A percentile compares a stretch with the other conserved stretches of the same genome.
Conservation (phyloP, 441 rosid species). For the Bruguiera hainesii region DNA sequence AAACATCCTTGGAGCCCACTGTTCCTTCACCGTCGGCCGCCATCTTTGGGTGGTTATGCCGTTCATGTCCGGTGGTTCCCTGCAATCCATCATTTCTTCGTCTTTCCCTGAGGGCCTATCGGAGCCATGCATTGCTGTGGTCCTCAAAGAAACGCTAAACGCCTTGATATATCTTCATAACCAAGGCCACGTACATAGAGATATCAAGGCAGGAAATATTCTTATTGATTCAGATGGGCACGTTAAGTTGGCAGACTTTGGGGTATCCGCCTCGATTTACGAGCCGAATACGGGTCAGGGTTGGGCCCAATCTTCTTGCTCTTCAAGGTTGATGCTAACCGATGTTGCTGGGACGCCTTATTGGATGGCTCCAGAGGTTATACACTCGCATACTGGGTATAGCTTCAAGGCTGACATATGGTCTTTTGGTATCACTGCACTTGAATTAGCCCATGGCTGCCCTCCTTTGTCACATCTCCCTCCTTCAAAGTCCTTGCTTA, state of each 20-base stretch:
- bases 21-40: slow-evolving; percentile 68
- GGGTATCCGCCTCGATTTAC: slow-evolving; percentile 75
- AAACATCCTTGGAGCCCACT: slow-evolving; percentile 67
- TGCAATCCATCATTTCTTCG: slow-evolving; percentile 67
- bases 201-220: slow-evolving; percentile 77
- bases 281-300: slow-evolving; percentile 36
- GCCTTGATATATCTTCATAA: slow-evolving; percentile 73
- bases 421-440: slow-evolving; percentile 85
- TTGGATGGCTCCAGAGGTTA: slow-evolving; percentile 96
- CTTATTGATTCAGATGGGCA: slow-evolving; percentile 55
- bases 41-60: slow-evolving; percentile 97
- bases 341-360: slow-evolving; percentile 79
- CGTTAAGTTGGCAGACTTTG: slow-evolving; percentile 80
- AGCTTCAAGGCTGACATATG: slow-evolving; percentile 79
- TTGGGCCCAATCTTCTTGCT: slow-evolving; percentile 8
- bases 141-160: slow-evolving; percentile 61
- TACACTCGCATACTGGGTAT: slow-evolving; percentile 75
- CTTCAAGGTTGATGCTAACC: slow-evolving; percentile 47
- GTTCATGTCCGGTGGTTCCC: slow-evolving; percentile 80
- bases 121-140: slow-evolving; percentile 62
- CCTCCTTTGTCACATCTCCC: slow-evolving; percentile 84
- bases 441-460: slow-evolving; percentile 77
- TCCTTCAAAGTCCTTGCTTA: slow-evolving; percentile 61
- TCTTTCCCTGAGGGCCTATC: slow-evolving; percentile 55
- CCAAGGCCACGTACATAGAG: slow-evolving; percentile 75